Evolutionary conservation across 192 early-diverging fungal species (phyloP).

Genomic region (Entomortierella lignicola): DNA sequence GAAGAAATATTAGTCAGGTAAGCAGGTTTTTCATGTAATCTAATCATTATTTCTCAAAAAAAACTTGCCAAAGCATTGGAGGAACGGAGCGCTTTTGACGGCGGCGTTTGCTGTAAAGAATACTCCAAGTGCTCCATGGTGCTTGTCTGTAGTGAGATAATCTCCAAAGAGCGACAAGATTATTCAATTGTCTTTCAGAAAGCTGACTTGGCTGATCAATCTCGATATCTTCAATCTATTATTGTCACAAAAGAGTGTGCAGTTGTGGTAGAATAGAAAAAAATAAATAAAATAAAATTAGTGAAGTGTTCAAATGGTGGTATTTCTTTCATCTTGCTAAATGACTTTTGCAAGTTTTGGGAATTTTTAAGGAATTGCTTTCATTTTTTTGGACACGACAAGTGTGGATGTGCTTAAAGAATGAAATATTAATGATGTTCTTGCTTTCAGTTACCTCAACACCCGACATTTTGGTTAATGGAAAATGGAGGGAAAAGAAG

Average conservation of each 20-base stretch:
- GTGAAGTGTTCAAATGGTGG: too few species aligned
- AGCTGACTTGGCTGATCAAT: constrained; percentile 24
- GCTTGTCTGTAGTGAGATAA: constrained; percentile 41
- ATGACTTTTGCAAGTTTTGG: too few species aligned
- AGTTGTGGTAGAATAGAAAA: not conserved
- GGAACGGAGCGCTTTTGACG: constrained; percentile 13
- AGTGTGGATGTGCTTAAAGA: too few species aligned
- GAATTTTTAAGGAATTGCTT: too few species aligned
- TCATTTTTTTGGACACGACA: too few species aligned
- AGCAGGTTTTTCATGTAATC: not conserved
- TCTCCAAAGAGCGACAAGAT: constrained; percentile 35
- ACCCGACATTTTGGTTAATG: constrained; percentile 14
- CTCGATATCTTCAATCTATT: constrained; percentile 34
- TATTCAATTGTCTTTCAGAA: constrained; percentile 27
- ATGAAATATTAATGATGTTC: too few species aligned
- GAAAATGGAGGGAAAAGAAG: not conserved
- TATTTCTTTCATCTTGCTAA: too few species aligned
- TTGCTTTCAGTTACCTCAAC: constrained; percentile 20
- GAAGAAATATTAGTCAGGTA: too few species aligned
- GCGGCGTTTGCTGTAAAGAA: constrained; percentile 38
- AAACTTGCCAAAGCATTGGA: constrained; percentile 40
- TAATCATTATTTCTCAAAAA: not conserved
- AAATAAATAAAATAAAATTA: not conserved
- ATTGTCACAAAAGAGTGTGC: not conserved
- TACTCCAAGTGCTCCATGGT: constrained; percentile 46